Evolutionary conservation across 108 stramenopile species (phyloP), one percentile per base, ranked within the genome.

Genomic region (Nitzschia sp.): DNA sequence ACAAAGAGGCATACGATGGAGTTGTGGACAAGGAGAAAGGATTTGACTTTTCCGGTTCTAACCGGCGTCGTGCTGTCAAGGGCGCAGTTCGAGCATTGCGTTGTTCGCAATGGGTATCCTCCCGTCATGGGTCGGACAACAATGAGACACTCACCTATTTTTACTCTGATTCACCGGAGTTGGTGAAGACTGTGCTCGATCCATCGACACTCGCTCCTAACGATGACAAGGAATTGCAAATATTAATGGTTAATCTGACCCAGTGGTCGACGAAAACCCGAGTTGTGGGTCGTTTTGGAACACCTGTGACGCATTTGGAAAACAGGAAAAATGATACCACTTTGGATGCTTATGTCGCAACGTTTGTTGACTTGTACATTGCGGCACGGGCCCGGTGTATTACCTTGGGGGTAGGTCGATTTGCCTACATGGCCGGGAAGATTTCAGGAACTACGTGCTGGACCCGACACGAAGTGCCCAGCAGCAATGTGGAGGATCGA

Each of bases 301-400:
- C 61, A 20, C 10, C 17, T 20, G 37, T 62, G 15, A 21, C 43
- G 41, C 61, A 62, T 21, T 46, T 62, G 61, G 21, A 62, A 42
- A 62, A 62, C 43, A 11, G 64, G 8, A 53, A 65, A 10, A 48
- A 3, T 63, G 64, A 65, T 1, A 53, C 52, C 21, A 11, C 34
- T 5, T 15, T 41, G n/a, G 58, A 70, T 40, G 59, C 50, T 3
- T 70, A 62, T 38, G 2, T 53, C 10, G 50, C 58, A 15, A 70
- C 58, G 9, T 70, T 70, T 61, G 53, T 70, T 41, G 69, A 70
- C 39, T 51, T 70, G 12, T 70, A 70, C 53, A 59, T 70, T 38
- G 69, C 69, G 10, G 24, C 58, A n/a, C 10, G 40, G 2, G 69
- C 69, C 3, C 34, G 51, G 50, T 70, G 69, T 22, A 29, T 70